These are phyloP conservation scores for Myxozyma kluyveri DNA, from an alignment of 805 yeast species.

Conservation along the genomic window DNA sequence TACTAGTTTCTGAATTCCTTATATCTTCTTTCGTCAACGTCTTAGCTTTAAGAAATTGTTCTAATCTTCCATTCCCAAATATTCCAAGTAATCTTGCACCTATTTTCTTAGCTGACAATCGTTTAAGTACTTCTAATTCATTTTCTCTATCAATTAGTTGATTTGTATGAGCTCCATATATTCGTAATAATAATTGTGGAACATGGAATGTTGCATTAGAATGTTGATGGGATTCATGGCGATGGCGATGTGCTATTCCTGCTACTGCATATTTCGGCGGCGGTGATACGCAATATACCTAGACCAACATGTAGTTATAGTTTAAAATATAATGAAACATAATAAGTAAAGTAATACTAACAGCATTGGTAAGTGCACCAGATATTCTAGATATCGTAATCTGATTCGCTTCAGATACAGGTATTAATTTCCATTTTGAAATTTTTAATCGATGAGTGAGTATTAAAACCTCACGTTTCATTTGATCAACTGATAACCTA, in stretches of 20 bases:
- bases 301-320: background rate
- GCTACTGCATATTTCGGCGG: slow-evolving; percentile 36
- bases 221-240: slow-evolving; percentile 21
- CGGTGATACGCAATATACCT: slow-evolving; percentile 62
- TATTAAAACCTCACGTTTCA: slow-evolving; percentile 16
- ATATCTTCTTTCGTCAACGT: slow-evolving; percentile 73
- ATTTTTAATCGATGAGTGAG: slow-evolving; percentile 46
- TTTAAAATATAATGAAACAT: background rate
- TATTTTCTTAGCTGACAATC: slow-evolving; percentile 71
- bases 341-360: slow-evolving; percentile 34
- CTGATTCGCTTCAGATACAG: slow-evolving; percentile 39
- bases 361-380: slow-evolving; percentile 92
- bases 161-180: slow-evolving; percentile 86
- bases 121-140: slow-evolving; percentile 69
- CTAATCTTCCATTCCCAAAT: slow-evolving; percentile 88
- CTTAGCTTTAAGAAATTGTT: slow-evolving; percentile 81
- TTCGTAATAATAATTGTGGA: slow-evolving; percentile 68
- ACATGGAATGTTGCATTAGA: slow-evolving; percentile 29
- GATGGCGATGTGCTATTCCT: slow-evolving; percentile 7
- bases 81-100: slow-evolving; percentile 90
- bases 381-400: slow-evolving; percentile 65
- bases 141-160: slow-evolving; percentile 79
- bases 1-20: slow-evolving; percentile 69
- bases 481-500: slow-evolving; percentile 16
- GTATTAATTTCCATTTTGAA: slow-evolving; percentile 72